Percentiles rank a stretch among this genome's conserved stretches.
Evolutionary conservation across 106 monocot species (phyloP).

Genomic region (Cymbidium sinense): DNA sequence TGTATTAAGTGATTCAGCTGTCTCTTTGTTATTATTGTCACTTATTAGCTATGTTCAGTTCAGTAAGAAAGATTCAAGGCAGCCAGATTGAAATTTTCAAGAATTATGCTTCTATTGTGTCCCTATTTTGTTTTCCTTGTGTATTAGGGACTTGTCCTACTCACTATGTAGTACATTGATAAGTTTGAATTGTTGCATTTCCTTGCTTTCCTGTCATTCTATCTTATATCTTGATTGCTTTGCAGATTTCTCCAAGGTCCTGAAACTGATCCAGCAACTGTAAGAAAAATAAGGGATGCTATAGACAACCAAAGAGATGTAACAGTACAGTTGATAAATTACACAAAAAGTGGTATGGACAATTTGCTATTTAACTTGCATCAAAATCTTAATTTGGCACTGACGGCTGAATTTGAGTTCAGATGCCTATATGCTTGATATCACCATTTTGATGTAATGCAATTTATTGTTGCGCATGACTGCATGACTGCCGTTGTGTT

Average conservation of each 20-base stretch:
- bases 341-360: slow-evolving; percentile 87
- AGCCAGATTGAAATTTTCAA: neutral
- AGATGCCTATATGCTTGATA: neutral
- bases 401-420: neutral
- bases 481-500: neutral
- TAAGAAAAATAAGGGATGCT: slow-evolving; percentile 90
- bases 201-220: slow-evolving; percentile 1
- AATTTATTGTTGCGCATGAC: neutral
- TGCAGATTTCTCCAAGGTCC: slow-evolving; percentile 95
- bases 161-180: neutral
- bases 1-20: neutral
- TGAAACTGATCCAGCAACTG: slow-evolving; percentile 85
- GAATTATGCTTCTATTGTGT: neutral
- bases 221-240: neutral
- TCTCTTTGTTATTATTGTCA: neutral
- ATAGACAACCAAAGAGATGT: slow-evolving; percentile 88
- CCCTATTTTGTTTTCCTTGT: neutral
- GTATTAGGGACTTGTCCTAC: neutral
- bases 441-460: neutral
- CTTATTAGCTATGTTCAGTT: neutral
- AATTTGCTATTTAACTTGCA: neutral
- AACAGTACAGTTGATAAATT: slow-evolving; percentile 93
- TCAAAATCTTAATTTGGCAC: neutral
- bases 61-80: neutral
- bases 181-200: neutral